Conservation (phyloP, 768 basidiomycete genomes). For the Neoboletus subvelutipes region DNA sequence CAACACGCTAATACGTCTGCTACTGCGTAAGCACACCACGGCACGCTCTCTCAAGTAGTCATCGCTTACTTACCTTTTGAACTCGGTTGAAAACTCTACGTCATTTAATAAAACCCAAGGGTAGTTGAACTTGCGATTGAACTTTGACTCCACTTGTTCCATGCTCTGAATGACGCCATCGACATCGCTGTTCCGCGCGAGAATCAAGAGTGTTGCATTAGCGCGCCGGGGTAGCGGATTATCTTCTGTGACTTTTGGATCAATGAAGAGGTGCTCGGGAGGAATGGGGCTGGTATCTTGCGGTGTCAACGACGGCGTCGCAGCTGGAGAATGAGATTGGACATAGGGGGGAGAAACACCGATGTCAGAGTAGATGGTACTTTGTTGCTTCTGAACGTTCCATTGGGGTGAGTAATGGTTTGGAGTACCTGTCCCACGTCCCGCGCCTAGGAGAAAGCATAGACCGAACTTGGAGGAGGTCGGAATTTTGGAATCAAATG, state of each 20-base stretch:
- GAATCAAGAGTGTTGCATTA: constrained; percentile 60
- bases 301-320: neutral
- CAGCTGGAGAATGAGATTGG: neutral
- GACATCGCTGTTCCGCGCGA: constrained; percentile 51
- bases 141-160: constrained; percentile 54
- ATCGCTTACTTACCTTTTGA: constrained; percentile 40
- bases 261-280: constrained; percentile 2
- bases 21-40: constrained; percentile 16
- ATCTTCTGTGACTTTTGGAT: neutral
- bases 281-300: neutral
- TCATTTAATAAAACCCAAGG: constrained; percentile 69
- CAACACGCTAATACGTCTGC: constrained; percentile 35
- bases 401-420: constrained; percentile 1
- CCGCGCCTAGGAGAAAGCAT: constrained; percentile 24
- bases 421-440: constrained; percentile 1
- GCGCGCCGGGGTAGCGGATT: constrained; percentile 31
- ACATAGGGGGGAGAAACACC: neutral
- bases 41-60: neutral
- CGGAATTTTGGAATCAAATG: neutral
- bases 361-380: neutral
- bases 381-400: constrained; percentile 1
- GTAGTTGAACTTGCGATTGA: constrained; percentile 58
- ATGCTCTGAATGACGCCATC: constrained; percentile 47
- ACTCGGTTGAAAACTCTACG: constrained; percentile 52
- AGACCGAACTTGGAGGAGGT: constrained; percentile 15